Base-by-base conservation (phyloP, 768 basidiomycete species). In the Agaricus subrufescens region DNA sequence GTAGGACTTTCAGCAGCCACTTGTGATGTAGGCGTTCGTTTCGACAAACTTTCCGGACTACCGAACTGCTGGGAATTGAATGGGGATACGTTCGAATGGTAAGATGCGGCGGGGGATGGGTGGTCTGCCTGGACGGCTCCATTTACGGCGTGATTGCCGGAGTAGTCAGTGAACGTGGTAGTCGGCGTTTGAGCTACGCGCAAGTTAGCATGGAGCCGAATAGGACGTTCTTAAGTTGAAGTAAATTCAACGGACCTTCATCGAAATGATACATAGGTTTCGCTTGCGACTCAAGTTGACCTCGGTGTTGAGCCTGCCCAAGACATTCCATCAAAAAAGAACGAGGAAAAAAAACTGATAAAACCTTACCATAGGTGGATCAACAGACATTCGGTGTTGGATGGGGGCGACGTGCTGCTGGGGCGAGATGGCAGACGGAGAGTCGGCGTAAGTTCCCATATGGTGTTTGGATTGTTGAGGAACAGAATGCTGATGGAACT, bases 181-280 rank as follows among this genome's bases (percentile, higher is more conserved):
- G 48, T n/a, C 23, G 31, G 34, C 19, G 19, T 34, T 10, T 30
- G 30, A 15, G 31, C 48, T 49, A 12, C n/a, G 19, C 40, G n/a
- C 19, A 15, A 42, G n/a, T 42, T 12, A 42, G 40, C 3, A 42
- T 42, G 12, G 6, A 15, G 40, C 40, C 40, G 6, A 42, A 15
- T 42, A 5, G 12, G 6, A 31, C 30, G 10, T 15, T 29, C 15
- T 9, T 46, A 19, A 9, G 9, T 25, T 14, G 29, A 46, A 46
- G 12, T 25, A 25, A 48, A 30, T 3, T 14, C 3, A 7, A 46
- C 52, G 25, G 23, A 56, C 54, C 46, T 44, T 56, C 54, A 19
- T 56, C 54, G 30, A 56, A 43, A 34, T 40, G 46, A 19, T 56
- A 56, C 9, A 56, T 43, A 7, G 54, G 25, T 19, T 49, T 49